phyloP scores from a whole-genome alignment of 2,329 filamentous ascomycete species.

The Apiospora arundinis region DNA sequence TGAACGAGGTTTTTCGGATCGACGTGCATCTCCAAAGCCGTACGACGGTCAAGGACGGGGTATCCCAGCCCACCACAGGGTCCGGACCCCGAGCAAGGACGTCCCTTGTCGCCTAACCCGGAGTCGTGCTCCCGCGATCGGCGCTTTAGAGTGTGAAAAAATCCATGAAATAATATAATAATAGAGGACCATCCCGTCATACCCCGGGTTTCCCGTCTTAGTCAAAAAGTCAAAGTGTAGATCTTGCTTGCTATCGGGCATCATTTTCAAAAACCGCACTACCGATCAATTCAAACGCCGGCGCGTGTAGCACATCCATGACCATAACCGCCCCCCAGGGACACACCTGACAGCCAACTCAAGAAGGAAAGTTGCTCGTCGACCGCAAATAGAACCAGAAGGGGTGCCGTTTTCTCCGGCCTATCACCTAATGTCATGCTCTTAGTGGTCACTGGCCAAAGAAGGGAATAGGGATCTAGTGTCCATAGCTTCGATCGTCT shows the following conservation, averaged over 20 bases:
- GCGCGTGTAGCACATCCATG: not conserved
- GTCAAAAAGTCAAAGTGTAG: not conserved
- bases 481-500: not conserved
- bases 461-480: not conserved
- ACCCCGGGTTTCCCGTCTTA: not conserved
- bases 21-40: not conserved
- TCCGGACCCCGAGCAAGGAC: constrained; percentile 8
- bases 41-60: not conserved
- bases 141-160: not conserved
- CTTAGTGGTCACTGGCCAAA: not conserved
- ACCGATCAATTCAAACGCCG: constrained; percentile 1
- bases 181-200: constrained; percentile 6
- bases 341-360: not conserved
- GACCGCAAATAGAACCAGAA: not conserved
- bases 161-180: not conserved
- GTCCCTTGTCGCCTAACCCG: not conserved
- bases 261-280: not conserved
- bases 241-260: constrained; percentile 2
- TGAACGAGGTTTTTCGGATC: not conserved
- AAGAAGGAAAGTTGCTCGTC: not conserved
- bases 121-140: not conserved
- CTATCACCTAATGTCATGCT: not conserved
- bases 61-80: not conserved
- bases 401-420: not conserved
- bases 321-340: not conserved